Base-by-base conservation (phyloP, 2,329 filamentous ascomycete genomes). In the Alternaria consortialis region DNA sequence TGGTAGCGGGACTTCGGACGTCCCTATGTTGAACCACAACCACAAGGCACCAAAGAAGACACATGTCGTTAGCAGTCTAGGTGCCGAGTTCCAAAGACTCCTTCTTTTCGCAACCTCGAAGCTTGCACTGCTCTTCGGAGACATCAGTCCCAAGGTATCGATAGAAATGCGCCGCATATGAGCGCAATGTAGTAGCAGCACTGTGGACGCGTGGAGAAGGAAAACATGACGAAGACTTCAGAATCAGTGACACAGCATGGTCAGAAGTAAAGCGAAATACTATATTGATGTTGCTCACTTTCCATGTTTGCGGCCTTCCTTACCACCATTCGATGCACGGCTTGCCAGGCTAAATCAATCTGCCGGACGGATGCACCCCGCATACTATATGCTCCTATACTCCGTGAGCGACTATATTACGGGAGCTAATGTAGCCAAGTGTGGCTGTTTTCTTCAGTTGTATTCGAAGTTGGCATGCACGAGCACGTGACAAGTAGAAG, bases 161-260 rank as follows among this genome's bases (percentile, higher is more conserved):
- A 75, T 71, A 17, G 70, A 75, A 39, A 74, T 74, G 55, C 69
- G 69, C 43, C 66, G 71, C 71, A 73, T 71, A 31, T n/a, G 47
- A 50, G 23, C 46, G 20, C 20, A n/a, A 47, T 43, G 40, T 37
- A 46, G 56, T 51, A 46, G 46, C 32, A 20, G 13, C 36, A 39
- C 50, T 46, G 46, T n/a, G 36, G 42, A 54, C 25, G 7, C 12
- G 27, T 32, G n/a, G 31, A 36, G 43, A 25, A 46, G 15, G 47
- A 48, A 40, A 51, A 56, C 53, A 56, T 60, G 54, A 11, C 11
- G 32, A 52, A 23, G 7, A 31, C 12, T 11, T 42, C 17, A 27
- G 20, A 51, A 3, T n/a, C 44, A 12, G 20, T 42, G 37, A 40
- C 15, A 39, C 44, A n/a, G 43, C 44, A 50, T 63, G 43, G 56